Conservation (phyloP, 2,329 filamentous ascomycete genomes). For the Zopfia rhizophila region DNA sequence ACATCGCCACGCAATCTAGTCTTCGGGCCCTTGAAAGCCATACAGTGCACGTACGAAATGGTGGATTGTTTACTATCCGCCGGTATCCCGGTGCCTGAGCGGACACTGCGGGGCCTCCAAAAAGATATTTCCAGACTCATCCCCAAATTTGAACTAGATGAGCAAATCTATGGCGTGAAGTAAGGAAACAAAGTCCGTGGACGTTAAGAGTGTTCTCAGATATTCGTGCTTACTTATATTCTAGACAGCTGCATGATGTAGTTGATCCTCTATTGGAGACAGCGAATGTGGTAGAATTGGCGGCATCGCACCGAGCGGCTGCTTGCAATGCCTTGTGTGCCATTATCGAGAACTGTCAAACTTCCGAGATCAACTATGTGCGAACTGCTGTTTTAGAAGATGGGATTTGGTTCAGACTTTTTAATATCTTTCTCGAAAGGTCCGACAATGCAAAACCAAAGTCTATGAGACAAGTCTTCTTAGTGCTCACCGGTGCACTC, state of each 20-base stretch:
- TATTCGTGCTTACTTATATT: slow-evolving; percentile 28
- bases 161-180: slow-evolving; percentile 43
- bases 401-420: slow-evolving; percentile 50
- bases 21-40: too few species aligned
- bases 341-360: slow-evolving; percentile 53
- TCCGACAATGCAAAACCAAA: slow-evolving; percentile 58
- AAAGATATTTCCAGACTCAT: slow-evolving; percentile 26
- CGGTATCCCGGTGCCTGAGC: slow-evolving; percentile 36
- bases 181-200: slow-evolving; percentile 51
- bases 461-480: slow-evolving; percentile 58
- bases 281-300: slow-evolving; percentile 42
- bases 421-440: slow-evolving; percentile 55
- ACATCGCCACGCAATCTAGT: too few species aligned
- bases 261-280: slow-evolving; percentile 45
- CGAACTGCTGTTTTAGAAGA: slow-evolving; percentile 46
- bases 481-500: slow-evolving; percentile 52
- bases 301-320: slow-evolving; percentile 55
- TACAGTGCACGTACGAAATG: too few species aligned
- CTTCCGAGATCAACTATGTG: slow-evolving; percentile 38
- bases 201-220: slow-evolving; percentile 25
- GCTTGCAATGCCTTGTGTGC: slow-evolving; percentile 60
- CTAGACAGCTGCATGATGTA: slow-evolving; percentile 40
- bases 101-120: slow-evolving; percentile 35
- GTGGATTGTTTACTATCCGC: slow-evolving; percentile 7
- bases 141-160: slow-evolving; percentile 36